Evolutionary conservation across 2,329 filamentous ascomycete species (phyloP).

Genomic region (Colletotrichum liriopes): DNA sequence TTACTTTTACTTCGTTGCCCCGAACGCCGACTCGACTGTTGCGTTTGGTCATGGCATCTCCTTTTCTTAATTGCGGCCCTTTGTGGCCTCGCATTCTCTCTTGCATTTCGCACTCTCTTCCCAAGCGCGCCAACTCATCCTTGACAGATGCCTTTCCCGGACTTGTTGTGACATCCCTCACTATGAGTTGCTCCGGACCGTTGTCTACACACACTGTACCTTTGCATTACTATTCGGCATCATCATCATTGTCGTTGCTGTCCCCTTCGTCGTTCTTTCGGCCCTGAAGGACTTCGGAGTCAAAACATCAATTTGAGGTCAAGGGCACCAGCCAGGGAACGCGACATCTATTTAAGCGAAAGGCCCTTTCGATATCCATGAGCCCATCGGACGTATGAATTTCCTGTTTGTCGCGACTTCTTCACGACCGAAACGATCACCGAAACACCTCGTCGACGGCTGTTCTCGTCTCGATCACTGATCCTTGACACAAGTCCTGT

Average conservation of each 20-base stretch:
- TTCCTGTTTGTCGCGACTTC: no score
- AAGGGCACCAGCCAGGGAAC: not conserved
- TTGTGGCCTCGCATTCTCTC: conserved; percentile 1
- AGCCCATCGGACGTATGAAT: not conserved
- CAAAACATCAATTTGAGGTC: not conserved
- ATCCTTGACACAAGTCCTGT: not conserved
- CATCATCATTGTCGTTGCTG: not conserved
- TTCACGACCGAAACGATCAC: not conserved
- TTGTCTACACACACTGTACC: not conserved
- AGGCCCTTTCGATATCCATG: no score
- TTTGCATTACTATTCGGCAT: conserved; percentile 2
- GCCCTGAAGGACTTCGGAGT: not conserved
- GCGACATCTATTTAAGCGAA: not conserved
- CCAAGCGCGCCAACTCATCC: not conserved
- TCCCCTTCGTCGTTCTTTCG: not conserved
- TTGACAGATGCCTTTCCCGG: conserved; percentile 5
- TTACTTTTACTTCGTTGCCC: conserved; percentile 21
- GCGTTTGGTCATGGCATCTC: conserved; percentile 12
- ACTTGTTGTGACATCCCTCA: conserved; percentile 13
- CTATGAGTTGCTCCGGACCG: conserved; percentile 31
- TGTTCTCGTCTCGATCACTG: not conserved
- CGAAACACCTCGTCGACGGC: no score
- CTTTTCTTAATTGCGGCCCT: conserved; percentile 7
- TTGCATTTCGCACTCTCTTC: not conserved
- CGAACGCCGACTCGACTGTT: conserved; percentile 37